A percentile compares a stretch with the other conserved stretches of the same genome.
Evolutionary conservation across 805 yeast genomes (phyloP).

Genomic region (Babjeviella inositovora): DNA sequence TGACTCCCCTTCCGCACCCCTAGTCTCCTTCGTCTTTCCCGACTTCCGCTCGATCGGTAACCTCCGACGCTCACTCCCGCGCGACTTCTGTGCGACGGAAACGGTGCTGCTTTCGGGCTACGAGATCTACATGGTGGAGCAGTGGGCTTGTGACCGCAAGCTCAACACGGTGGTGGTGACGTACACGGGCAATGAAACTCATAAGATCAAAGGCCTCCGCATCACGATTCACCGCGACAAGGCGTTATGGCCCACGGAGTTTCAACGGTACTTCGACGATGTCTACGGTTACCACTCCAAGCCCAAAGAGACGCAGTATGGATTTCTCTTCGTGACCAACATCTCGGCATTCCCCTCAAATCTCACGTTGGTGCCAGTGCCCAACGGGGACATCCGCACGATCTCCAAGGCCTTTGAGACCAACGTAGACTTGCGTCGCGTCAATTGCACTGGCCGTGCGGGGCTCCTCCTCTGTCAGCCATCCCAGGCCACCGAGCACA

Average conservation of each 20-base stretch:
- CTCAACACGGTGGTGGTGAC: constrained; percentile 58
- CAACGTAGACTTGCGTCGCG: constrained; percentile 60
- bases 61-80: constrained; percentile 20
- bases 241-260: constrained; percentile 28
- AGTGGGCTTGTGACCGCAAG: constrained; percentile 73
- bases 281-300: constrained; percentile 50
- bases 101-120: constrained; percentile 48
- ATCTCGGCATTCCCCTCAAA: constrained; percentile 68
- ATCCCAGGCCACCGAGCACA: constrained; percentile 64
- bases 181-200: constrained; percentile 72
- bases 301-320: constrained; percentile 44
- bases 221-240: constrained; percentile 31
- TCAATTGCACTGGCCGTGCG: constrained; percentile 79
- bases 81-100: constrained; percentile 22
- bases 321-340: constrained; percentile 65
- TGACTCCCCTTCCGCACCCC: no score
- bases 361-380: constrained; percentile 54
- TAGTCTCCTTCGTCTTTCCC: constrained; percentile 32
- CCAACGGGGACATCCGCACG: constrained; percentile 34
- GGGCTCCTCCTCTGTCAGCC: constrained; percentile 58
- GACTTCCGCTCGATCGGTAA: constrained; percentile 38
- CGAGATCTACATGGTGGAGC: constrained; percentile 86
- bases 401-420: constrained; percentile 46
- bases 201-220: constrained; percentile 39
- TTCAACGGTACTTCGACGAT: constrained; percentile 50